These are phyloP conservation scores for Globisporangium irregulare DNA, from an alignment of 352 stramenopile genomes.

Conservation along the genomic window DNA sequence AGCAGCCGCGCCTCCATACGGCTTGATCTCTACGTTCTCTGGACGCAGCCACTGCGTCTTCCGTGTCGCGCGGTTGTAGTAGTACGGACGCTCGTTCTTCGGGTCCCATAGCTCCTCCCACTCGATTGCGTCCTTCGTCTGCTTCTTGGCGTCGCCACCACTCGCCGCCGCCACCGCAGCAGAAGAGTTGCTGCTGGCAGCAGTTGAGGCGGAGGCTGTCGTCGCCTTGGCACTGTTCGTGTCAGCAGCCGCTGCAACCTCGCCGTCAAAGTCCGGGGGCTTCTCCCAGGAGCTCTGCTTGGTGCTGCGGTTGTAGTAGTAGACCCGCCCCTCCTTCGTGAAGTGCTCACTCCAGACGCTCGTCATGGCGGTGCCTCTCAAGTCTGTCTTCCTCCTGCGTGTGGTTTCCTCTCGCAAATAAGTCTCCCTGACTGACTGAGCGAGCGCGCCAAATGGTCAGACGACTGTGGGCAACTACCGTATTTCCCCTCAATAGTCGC, in stretches of 20 bases:
- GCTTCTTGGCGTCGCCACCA: slow-evolving; percentile 19
- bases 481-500: too few relatives aligned
- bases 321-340: slow-evolving; percentile 81
- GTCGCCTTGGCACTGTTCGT: neutral
- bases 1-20: slow-evolving; percentile 31
- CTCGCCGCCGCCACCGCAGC: neutral
- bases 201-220: neutral
- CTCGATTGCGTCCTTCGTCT: slow-evolving; percentile 24
- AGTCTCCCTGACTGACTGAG: neutral
- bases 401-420: neutral
- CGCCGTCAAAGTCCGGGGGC: slow-evolving; percentile 69
- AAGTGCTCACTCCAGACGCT: slow-evolving; percentile 81
- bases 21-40: slow-evolving; percentile 74
- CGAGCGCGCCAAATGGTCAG: neutral
- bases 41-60: slow-evolving; percentile 85
- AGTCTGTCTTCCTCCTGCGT: neutral
- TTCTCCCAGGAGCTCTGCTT: slow-evolving; percentile 89
- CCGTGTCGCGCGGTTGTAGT: slow-evolving; percentile 77
- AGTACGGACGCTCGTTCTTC: slow-evolving; percentile 84
- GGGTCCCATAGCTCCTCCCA: slow-evolving; percentile 88
- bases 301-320: slow-evolving; percentile 87
- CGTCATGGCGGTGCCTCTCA: slow-evolving; percentile 16
- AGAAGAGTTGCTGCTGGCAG: neutral
- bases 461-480: too few relatives aligned
- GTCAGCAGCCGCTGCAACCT: slow-evolving; percentile 19